Base-by-base conservation (phyloP, 495 filamentous ascomycete species). In the Hypoxylon crocopeplum region DNA sequence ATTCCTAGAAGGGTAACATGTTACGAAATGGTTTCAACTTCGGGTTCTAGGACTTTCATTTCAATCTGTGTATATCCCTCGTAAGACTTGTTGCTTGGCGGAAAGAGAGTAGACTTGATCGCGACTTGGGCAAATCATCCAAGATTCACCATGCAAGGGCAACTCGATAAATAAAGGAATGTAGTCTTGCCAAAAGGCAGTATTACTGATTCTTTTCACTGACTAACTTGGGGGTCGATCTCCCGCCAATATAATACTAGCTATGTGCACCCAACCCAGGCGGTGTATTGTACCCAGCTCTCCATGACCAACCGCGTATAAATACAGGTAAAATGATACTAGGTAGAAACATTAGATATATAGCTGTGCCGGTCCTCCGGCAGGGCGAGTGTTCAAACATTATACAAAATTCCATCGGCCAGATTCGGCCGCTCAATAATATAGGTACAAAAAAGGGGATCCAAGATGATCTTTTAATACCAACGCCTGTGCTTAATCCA, bases 251-350 rank as follows among this genome's bases (percentile, higher is more conserved):
- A 45, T 37, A 47, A 49, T 41, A 52, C 53, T 52, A 63, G 40
- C 47, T 56, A 63, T 47, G 27, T 48, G 32, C 51, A 51, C 46
- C 30, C 29, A 21, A 20, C 24, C 41, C 3, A 21, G 34, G 20
- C 36, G 29, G 6, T 27, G 21, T 40, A 50, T 53, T 63, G 17
- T 48, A 25, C 47, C 13, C 27, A n/a, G 38, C 37, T 40, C 20
- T n/a, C 29, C 45, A 25, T 5, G n/a, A 13, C 10, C 36, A 21
- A 53, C 27, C 36, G 34, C 19, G n/a, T 58, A 58, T 52, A 62
- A 52, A 48, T 63, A 64, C 60, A 64, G 32, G 60, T 57, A 53
- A 25, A 53, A 58, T 29, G 22, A 42, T 52, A 63, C 48, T 49
- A 48, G 33, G 21, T 29, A 54, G 46, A 51, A 51, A 55, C 49